These are phyloP conservation scores for Glycyrrhiza uralensis DNA, from an alignment of 306 rosid genomes.

Conservation along the genomic window DNA sequence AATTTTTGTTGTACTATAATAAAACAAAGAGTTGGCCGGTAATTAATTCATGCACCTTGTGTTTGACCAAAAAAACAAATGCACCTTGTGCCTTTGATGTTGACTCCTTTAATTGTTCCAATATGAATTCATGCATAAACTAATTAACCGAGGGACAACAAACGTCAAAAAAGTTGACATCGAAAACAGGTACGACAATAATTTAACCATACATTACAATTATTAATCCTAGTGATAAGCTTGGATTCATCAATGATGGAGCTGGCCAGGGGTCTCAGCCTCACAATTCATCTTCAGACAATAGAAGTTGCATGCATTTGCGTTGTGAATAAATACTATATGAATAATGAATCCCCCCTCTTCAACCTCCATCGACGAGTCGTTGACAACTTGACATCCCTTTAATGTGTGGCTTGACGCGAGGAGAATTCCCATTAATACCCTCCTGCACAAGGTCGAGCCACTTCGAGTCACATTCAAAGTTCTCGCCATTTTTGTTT, in stretches of 20 bases:
- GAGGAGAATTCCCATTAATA: not conserved
- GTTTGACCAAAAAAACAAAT: too few species aligned
- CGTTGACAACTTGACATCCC: not conserved
- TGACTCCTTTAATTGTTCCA: not conserved
- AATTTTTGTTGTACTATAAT: not conserved
- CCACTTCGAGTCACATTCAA: too few species aligned
- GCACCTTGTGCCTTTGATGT: too few species aligned
- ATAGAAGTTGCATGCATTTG: not conserved
- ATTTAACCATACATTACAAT: not conserved
- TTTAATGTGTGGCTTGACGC: not conserved
- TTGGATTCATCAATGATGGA: not conserved
- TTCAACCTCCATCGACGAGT: not conserved
- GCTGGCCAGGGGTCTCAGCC: not conserved
- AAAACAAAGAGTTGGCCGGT: slow-evolving; percentile 3
- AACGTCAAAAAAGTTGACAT: slow-evolving; percentile 13
- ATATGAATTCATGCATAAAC: not conserved
- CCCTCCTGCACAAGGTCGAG: too few species aligned
- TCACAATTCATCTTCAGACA: not conserved
- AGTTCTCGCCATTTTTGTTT: too few species aligned
- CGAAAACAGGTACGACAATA: too few species aligned
- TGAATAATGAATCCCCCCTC: not conserved
- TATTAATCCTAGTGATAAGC: not conserved
- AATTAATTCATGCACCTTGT: slow-evolving; percentile 2
- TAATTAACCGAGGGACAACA: not conserved
- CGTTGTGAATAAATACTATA: not conserved